A percentile compares a stretch with the other conserved stretches of the same genome.
Evolutionary conservation across 2,329 filamentous ascomycete species (phyloP).

Genomic region (Diaporthe nobilis): DNA sequence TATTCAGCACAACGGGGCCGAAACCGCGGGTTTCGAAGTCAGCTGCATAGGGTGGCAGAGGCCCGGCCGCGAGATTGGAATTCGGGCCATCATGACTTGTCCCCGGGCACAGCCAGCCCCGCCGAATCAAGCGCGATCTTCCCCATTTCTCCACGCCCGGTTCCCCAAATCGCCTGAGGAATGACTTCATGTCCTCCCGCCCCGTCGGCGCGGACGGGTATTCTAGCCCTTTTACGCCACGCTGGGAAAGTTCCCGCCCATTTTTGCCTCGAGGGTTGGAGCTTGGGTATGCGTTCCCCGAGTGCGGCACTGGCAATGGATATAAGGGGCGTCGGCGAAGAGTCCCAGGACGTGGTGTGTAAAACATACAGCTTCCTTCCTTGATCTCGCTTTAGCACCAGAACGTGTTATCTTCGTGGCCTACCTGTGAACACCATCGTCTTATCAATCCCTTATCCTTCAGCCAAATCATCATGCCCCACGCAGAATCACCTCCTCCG

Average conservation of each 20-base stretch:
- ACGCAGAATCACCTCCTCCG: conserved; percentile 15
- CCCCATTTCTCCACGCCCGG: conserved; percentile 1
- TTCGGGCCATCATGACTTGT: conserved; percentile 23
- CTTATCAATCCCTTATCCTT: background rate
- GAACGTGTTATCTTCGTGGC: background rate
- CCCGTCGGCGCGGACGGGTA: background rate
- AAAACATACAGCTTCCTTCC: background rate
- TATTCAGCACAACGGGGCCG: background rate
- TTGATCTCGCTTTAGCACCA: background rate
- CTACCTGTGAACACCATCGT: background rate
- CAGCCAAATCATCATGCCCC: conserved; percentile 12
- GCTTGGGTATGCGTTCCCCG: background rate
- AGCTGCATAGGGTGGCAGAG: background rate
- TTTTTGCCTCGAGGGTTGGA: background rate
- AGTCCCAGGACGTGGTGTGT: background rate
- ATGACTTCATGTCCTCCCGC: conserved; percentile 17
- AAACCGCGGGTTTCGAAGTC: background rate
- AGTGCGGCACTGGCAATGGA: background rate
- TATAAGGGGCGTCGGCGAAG: background rate
- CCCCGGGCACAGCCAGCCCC: background rate
- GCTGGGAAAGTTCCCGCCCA: background rate
- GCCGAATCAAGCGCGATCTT: background rate
- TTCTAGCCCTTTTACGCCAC: conserved; percentile 13
- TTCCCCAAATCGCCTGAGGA: conserved; percentile 13
- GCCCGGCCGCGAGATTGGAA: background rate